Percentiles rank a stretch among this genome's conserved stretches.
These are phyloP conservation scores for Pterocarpus santalinus DNA, from an alignment of 306 rosid species.

Conservation along the genomic window DNA sequence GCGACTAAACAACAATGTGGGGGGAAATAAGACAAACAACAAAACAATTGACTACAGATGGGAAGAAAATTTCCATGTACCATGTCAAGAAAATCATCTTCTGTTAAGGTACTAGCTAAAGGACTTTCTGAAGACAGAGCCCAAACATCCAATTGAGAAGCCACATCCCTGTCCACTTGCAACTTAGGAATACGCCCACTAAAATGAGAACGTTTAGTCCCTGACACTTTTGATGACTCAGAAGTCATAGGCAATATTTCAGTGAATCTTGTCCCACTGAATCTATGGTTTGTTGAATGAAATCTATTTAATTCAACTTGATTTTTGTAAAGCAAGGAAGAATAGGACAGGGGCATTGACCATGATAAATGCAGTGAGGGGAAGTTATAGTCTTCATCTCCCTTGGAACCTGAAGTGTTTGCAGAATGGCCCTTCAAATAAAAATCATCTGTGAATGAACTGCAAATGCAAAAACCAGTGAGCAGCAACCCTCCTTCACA, in stretches of 20 bases:
- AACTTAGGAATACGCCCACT: slow-evolving; percentile 47
- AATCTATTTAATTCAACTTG: slow-evolving; percentile 59
- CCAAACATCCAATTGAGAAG: slow-evolving; percentile 62
- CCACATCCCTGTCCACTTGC: slow-evolving; percentile 53
- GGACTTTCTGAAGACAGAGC: slow-evolving; percentile 65
- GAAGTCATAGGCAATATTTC: slow-evolving; percentile 47
- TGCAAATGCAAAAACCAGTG: slow-evolving; percentile 52
- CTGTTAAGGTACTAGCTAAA: slow-evolving; percentile 64
- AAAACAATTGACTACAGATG: slow-evolving; percentile 28
- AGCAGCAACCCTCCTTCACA: slow-evolving; percentile 36
- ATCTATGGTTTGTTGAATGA: slow-evolving; percentile 59
- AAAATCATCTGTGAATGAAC: slow-evolving; percentile 57
- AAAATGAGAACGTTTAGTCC: slow-evolving; percentile 52
- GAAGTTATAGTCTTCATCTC: slow-evolving; percentile 53
- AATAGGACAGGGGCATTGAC: slow-evolving; percentile 67
- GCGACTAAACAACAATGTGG: not conserved
- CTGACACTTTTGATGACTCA: slow-evolving; percentile 53
- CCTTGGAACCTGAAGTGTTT: slow-evolving; percentile 59
- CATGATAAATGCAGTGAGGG: slow-evolving; percentile 56
- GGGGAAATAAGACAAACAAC: not conserved
- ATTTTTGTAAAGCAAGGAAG: slow-evolving; percentile 60
- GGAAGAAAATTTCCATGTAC: slow-evolving; percentile 50
- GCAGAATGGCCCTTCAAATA: slow-evolving; percentile 57
- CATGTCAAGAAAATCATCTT: slow-evolving; percentile 84
- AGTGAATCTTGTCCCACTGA: slow-evolving; percentile 48